Percentiles rank a stretch among this genome's conserved stretches.
These are phyloP conservation scores for Pyrus bretschneideri DNA, from an alignment of 306 rosid genomes.

Conservation along the genomic window DNA sequence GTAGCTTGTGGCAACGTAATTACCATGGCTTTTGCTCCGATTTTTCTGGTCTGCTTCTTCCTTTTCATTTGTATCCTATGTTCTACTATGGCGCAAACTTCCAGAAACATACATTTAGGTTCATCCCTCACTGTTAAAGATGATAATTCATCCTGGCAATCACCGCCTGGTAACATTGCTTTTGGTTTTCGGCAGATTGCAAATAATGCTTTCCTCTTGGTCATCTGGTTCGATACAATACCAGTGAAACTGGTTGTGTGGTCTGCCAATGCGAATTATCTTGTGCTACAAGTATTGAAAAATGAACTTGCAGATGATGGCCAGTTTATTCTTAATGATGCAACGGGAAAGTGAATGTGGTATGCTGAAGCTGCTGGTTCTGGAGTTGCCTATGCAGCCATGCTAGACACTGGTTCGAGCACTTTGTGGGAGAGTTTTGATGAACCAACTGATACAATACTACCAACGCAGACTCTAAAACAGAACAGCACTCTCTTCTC, in stretches of 20 bases:
- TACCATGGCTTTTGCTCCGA: not conserved
- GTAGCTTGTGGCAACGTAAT: too few relatives aligned
- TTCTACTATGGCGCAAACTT: constrained; percentile 6
- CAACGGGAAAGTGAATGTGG: constrained; percentile 15
- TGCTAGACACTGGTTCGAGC: constrained; percentile 38
- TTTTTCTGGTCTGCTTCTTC: not conserved
- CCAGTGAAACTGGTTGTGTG: constrained; percentile 31
- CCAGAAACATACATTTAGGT: constrained; percentile 11
- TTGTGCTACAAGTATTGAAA: constrained; percentile 17
- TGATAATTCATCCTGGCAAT: constrained; percentile 7
- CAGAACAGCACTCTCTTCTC: too few relatives aligned
- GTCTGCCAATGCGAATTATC: constrained; percentile 21
- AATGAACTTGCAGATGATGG: constrained; percentile 21
- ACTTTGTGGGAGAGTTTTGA: too few relatives aligned
- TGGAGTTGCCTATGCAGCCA: constrained; percentile 20
- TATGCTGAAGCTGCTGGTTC: not conserved
- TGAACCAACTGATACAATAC: too few relatives aligned
- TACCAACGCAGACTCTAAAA: too few relatives aligned
- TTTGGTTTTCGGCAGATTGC: not conserved
- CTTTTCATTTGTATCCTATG: not conserved
- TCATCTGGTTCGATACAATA: constrained; percentile 34
- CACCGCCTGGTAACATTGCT: constrained; percentile 18
- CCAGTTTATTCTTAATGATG: constrained; percentile 19
- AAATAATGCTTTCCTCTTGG: constrained; percentile 21
- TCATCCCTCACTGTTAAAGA: constrained; percentile 2